phyloP scores from a whole-genome alignment of 2,329 filamentous ascomycete genomes.

The Phoma sp. region DNA sequence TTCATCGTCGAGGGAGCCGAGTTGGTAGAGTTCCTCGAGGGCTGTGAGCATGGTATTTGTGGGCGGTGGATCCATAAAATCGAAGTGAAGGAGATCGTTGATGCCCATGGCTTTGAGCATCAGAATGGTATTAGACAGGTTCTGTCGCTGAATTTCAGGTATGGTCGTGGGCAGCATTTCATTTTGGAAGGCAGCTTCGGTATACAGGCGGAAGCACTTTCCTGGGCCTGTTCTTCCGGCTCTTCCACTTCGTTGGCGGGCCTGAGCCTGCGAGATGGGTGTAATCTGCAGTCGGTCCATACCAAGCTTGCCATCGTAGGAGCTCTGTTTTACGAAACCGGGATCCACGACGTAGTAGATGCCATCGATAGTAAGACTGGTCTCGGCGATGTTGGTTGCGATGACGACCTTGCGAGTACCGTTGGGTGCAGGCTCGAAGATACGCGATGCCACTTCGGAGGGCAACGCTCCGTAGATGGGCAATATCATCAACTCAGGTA shows the following conservation, averaged over 20 bases:
- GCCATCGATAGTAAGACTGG: constrained; percentile 95
- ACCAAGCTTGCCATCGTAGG: constrained; percentile 94
- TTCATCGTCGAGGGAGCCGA: constrained; percentile 93
- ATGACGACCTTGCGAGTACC: constrained; percentile 94
- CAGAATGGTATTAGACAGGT: constrained; percentile 88
- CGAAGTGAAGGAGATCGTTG: constrained; percentile 95
- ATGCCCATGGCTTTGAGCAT: constrained; percentile 99
- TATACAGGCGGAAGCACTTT: constrained; percentile 89
- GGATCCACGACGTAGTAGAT: constrained; percentile 98
- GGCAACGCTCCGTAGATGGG: constrained; percentile 97
- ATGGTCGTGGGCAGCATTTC: constrained; percentile 98
- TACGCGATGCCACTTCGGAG: constrained; percentile 89
- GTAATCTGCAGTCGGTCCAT: constrained; percentile 98
- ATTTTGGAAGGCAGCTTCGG: constrained; percentile 91
- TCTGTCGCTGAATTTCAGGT: constrained; percentile 95
- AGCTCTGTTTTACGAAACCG: constrained; percentile 97
- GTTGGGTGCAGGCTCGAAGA: constrained; percentile 90
- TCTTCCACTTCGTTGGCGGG: constrained; percentile 90
- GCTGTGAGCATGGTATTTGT: constrained; percentile 98
- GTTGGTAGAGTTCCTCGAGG: constrained; percentile 90
- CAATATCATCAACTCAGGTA: constrained; percentile 90
- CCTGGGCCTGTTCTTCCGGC: constrained; percentile 94
- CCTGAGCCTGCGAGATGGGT: constrained; percentile 95
- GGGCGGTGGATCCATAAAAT: constrained; percentile 98
- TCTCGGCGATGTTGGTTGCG: constrained; percentile 98